Conservation (phyloP, 164 flowering plant genomes). For the Nymphaea thermarum region DNA sequence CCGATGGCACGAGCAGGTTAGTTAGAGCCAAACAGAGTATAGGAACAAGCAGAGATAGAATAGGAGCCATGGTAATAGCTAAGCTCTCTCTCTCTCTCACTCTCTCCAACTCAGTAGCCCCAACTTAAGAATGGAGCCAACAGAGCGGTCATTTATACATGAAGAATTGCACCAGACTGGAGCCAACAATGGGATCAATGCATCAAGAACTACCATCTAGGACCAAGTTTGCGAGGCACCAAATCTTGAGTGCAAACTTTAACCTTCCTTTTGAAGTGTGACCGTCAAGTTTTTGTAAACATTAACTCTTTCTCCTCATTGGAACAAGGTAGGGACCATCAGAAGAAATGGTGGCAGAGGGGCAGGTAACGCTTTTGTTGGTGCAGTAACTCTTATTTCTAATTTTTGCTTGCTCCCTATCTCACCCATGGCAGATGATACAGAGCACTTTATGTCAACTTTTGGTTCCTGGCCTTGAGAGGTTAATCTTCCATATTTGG, state of each 20-base stretch:
- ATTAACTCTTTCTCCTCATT: not conserved
- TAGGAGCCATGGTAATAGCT: conserved; percentile 6
- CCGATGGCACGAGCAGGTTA: conserved; percentile 2
- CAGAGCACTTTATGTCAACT: not conserved
- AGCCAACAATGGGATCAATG: not conserved
- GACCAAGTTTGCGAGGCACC: not conserved
- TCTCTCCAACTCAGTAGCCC: not conserved
- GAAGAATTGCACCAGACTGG: no score
- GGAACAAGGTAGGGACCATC: not conserved
- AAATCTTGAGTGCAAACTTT: not conserved
- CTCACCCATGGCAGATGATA: not conserved
- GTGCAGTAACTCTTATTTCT: not conserved
- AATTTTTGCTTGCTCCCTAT: not conserved
- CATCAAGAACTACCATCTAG: not conserved
- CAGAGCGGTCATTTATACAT: not conserved
- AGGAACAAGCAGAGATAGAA: conserved; percentile 1
- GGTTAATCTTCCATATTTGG: not conserved
- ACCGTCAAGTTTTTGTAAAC: not conserved
- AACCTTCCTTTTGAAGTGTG: not conserved
- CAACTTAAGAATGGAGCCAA: not conserved
- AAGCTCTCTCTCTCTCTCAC: not conserved
- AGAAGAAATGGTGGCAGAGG: not conserved
- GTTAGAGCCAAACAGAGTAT: not conserved
- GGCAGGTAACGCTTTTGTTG: not conserved
- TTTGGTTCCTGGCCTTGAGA: not conserved